Conservation (phyloP, 768 basidiomycete species). For the Macrolepiota fuliginosa region DNA sequence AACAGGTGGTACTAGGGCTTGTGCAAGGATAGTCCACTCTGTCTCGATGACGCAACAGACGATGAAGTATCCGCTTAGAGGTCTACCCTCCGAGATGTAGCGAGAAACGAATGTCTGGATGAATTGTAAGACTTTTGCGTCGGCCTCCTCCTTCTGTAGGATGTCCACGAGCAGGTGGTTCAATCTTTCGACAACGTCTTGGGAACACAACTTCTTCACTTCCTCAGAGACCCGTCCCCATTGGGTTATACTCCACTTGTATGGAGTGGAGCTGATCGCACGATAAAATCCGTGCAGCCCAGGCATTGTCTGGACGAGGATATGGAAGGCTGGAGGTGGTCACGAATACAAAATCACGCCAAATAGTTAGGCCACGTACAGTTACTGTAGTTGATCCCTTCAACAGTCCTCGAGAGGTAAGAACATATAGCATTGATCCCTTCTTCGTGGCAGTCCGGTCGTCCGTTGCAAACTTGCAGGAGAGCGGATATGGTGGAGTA, state of each 20-base stretch:
- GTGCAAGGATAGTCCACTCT: slow-evolving; percentile 82
- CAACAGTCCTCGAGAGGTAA: slow-evolving; percentile 58
- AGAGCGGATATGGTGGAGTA: slow-evolving; percentile 77
- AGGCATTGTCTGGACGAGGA: slow-evolving; percentile 75
- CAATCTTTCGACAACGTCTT: slow-evolving; percentile 67
- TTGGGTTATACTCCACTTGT: slow-evolving; percentile 66
- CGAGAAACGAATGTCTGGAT: slow-evolving; percentile 70
- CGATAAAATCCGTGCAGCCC: slow-evolving; percentile 86
- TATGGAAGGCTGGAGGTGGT: slow-evolving; percentile 51
- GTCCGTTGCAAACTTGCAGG: slow-evolving; percentile 57
- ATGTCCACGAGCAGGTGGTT: slow-evolving; percentile 70
- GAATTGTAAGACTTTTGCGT: slow-evolving; percentile 49
- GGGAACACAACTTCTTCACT: slow-evolving; percentile 60
- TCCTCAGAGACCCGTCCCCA: slow-evolving; percentile 57
- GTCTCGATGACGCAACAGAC: slow-evolving; percentile 88
- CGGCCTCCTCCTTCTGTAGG: slow-evolving; percentile 50
- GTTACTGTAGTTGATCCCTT: slow-evolving; percentile 48
- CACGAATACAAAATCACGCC: not conserved
- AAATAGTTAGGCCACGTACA: slow-evolving; percentile 40
- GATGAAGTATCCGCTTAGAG: slow-evolving; percentile 83
- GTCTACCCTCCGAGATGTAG: slow-evolving; percentile 73
- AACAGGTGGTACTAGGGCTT: slow-evolving; percentile 46
- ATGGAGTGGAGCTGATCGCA: slow-evolving; percentile 76
- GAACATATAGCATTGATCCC: slow-evolving; percentile 58
- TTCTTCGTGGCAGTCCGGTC: slow-evolving; percentile 45